Evolutionary conservation across 2,329 filamentous ascomycete species (phyloP), one percentile per base, ranked within the genome.

Genomic region (Stagonosporopsis rhizophila): DNA sequence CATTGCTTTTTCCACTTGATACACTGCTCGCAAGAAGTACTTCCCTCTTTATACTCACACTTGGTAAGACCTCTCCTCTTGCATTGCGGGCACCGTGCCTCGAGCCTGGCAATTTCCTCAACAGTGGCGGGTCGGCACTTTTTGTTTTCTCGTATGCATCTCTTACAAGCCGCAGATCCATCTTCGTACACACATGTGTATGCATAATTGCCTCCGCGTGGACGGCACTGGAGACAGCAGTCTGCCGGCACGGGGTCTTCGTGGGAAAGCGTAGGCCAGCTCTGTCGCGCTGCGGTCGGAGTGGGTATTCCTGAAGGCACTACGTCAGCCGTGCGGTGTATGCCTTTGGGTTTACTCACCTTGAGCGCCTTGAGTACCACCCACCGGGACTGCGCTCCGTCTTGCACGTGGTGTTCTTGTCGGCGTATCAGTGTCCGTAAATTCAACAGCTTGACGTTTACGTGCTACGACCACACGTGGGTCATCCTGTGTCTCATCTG

Each of bases 31-130:
- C 64, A 64, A 2, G 47, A 56, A 7, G 30, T n/a, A 0, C 7
- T 46, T 9, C 59, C 57, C 30, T 52, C 34, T 20, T 50, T 41
- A 6, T 35, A 50, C 52, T 40, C 45, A 22, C 62, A 67, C 0
- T 22, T 54, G 30, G 53, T 62, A 22, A 62, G 60, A 0, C 62
- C 64, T n/a, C 61, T 45, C 20, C 20, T 47, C 8, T 47, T 64
- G 25, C 64, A 67, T 6, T 53, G 57, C 4, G 44, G 55, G 25
- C 62, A 67, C 9, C 62, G 62, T 9, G 59, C 62, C 30, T 48
- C 59, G n/a, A 52, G 52, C 15, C 39, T 39, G 19, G 39, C 44
- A 2, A 51, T 42, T 6, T 67, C 62, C 15, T 58, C 60, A 2
- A 17, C 46, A 1, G 58, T 65, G 1, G 65, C 61, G 3, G 56